Evolutionary conservation across 1,284 basidiomycete species (phyloP).

Genomic region (Stereum hirsutum): DNA sequence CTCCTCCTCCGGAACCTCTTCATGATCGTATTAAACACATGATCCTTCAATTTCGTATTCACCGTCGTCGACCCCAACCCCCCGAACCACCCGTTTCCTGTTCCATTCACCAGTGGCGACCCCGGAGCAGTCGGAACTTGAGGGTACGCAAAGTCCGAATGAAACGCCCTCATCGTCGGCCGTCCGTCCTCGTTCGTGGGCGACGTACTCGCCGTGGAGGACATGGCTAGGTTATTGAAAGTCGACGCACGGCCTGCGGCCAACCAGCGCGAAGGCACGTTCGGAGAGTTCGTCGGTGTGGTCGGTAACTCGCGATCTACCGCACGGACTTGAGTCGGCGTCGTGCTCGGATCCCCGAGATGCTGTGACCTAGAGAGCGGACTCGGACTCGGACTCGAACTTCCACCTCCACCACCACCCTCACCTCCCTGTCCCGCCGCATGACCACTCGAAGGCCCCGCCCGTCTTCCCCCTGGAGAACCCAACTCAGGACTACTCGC

Average conservation of each 20-base stretch:
- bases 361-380: conserved; percentile 30
- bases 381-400: conserved; percentile 20
- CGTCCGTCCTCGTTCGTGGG: conserved; percentile 25
- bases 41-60: conserved; percentile 88
- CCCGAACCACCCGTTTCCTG: conserved; percentile 46
- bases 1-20: conserved; percentile 54
- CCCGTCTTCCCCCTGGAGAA: conserved; percentile 15
- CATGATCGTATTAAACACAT: conserved; percentile 84
- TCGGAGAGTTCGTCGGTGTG: conserved; percentile 48
- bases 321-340: conserved; percentile 15
- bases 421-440: no score
- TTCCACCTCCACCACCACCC: conserved; percentile 8
- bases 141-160: conserved; percentile 24
- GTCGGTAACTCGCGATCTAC: conserved; percentile 22
- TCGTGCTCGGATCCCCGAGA: conserved; percentile 1
- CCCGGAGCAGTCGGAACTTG: conserved; percentile 1
- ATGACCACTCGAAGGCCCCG: no score
- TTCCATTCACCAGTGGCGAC: conserved; percentile 11
- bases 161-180: conserved; percentile 27
- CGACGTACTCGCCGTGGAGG: conserved; percentile 7
- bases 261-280: conserved; percentile 12
- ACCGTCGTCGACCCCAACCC: conserved; percentile 88
- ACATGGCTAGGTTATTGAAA: conserved; percentile 2
- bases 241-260: conserved; percentile 3
- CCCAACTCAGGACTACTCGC: conserved; percentile 62